These are phyloP conservation scores for Favolaschia claudopus DNA, from an alignment of 768 basidiomycete species.

Conservation along the genomic window DNA sequence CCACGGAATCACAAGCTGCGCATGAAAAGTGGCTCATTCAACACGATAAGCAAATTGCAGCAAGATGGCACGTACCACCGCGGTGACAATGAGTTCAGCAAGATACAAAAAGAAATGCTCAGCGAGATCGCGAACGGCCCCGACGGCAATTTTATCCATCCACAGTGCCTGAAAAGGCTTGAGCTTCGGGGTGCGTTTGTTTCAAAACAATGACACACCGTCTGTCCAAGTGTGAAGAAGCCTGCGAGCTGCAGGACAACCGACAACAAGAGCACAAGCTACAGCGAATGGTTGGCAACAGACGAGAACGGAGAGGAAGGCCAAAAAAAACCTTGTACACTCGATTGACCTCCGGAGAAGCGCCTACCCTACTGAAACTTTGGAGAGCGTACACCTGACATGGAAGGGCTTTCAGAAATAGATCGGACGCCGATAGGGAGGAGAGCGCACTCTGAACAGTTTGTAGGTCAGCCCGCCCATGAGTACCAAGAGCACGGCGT, in stretches of 20 bases:
- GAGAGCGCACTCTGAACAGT: constrained; percentile 47
- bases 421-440: neutral
- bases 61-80: constrained; percentile 44
- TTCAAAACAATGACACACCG: too few species aligned
- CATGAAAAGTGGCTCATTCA: neutral
- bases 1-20: constrained; percentile 54
- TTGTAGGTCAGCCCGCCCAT: constrained; percentile 48
- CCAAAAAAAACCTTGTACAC: constrained; percentile 52
- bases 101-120: constrained; percentile 45
- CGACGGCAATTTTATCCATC: constrained; percentile 54
- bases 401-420: neutral
- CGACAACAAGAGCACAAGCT: constrained; percentile 59
- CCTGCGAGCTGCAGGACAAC: constrained; percentile 55
- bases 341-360: constrained; percentile 49
- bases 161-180: constrained; percentile 43
- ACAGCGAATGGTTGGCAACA: neutral
- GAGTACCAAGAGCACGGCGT: constrained; percentile 44
- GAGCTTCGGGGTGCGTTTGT: too few species aligned
- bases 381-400: constrained; percentile 51
- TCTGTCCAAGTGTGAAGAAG: constrained; percentile 57
- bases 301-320: neutral
- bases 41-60: too few species aligned
- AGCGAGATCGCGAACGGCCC: constrained; percentile 42
- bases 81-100: constrained; percentile 47
- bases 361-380: constrained; percentile 58